Base-by-base conservation (phyloP, 1,284 basidiomycete genomes). In the Pseudozyma thailandica region DNA sequence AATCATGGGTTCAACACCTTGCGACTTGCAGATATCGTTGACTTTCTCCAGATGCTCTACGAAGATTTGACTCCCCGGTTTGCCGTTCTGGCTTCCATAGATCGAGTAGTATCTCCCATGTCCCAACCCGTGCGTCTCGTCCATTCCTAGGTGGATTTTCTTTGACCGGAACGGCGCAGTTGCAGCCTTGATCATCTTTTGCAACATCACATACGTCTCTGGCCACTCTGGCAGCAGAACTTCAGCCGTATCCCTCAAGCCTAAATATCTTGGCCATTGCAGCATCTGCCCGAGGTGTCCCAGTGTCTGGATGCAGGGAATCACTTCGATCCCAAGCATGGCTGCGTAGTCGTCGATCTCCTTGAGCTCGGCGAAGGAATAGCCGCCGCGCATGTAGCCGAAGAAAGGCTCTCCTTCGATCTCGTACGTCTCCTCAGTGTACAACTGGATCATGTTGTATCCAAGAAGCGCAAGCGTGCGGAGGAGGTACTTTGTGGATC, bases 221-320 rank as follows among this genome's bases (percentile, higher is more conserved):
- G 53, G 64, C 31, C 62, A 72, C 41, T 82, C 82, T 4, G 82
- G 76, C 10, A 84, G 64, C 28, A 84, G 57, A 5, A 84, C 83
- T 21, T 84, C 84, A 1, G 82, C 73, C 0, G 84, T 84, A 55
- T 84, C 84, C 10, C 82, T 58, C 38, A 84, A 50, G 10, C 65
- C 70, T 2, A 80, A 69, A 54, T 78, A 84, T 16, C 77, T 68
- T 0, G 83, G 83, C 84, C 84, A 84, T 48, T 84, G 84, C 2
- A 84, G 75, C 75, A 84, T 83, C 68, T 84, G 84, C 0, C 83
- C 84, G 12, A 84, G 68, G 57, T 84, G 84, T 2, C 84, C 84
- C 10, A 84, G 62, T 1, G 84, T 84, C 62, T 84, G 84, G 23
- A 84, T 79, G 46, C 77, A 79, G 6, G 77, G 77, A 13, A 79